These are phyloP conservation scores for Barnettozyma vustinii DNA, from an alignment of 805 yeast species.

Conservation along the genomic window DNA sequence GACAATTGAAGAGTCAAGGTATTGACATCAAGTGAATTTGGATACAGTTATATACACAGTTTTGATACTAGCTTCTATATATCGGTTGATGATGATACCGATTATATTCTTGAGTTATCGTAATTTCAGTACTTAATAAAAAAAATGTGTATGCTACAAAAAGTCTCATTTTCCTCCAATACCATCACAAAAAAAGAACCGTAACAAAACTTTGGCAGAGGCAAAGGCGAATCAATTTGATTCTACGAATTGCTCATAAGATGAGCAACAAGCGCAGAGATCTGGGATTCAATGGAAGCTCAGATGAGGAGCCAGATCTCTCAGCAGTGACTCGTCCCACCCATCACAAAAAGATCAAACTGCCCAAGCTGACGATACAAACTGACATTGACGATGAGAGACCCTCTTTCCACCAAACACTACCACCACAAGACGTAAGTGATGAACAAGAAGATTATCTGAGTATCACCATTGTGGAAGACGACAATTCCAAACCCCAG, in stretches of 20 bases:
- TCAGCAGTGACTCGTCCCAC: background rate
- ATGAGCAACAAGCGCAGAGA: slow-evolving; percentile 12
- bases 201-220: too few relatives aligned
- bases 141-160: too few relatives aligned
- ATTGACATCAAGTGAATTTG: background rate
- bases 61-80: too few relatives aligned
- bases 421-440: background rate
- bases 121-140: too few relatives aligned
- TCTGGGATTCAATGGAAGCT: slow-evolving; percentile 20
- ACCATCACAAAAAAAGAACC: too few relatives aligned
- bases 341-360: slow-evolving; percentile 8
- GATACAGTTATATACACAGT: background rate
- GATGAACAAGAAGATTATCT: slow-evolving; percentile 26
- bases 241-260: background rate
- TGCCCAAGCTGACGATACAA: slow-evolving; percentile 9
- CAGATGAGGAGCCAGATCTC: background rate
- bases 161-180: too few relatives aligned
- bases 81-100: too few relatives aligned
- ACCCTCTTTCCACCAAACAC: background rate
- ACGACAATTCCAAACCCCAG: slow-evolving; percentile 9
- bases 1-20: slow-evolving; percentile 65
- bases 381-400: slow-evolving; percentile 7
- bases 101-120: too few relatives aligned
- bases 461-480: slow-evolving; percentile 21
- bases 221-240: too few relatives aligned